These are phyloP conservation scores for Ramularia collo-cygni DNA, from an alignment of 2,329 filamentous ascomycete species.

Conservation along the genomic window DNA sequence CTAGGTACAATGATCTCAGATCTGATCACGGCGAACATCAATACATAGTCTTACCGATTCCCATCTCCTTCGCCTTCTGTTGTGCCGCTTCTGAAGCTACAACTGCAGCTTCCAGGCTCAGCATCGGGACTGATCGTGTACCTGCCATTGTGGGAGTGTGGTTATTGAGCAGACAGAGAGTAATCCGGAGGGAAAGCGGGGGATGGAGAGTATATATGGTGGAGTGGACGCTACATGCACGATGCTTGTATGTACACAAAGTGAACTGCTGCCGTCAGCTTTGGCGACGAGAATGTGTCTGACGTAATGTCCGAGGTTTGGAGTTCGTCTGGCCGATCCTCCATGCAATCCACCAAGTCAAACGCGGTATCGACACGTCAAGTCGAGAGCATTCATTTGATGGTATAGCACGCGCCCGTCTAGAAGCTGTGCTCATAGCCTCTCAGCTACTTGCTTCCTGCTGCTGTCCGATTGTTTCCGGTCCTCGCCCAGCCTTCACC, in stretches of 20 bases:
- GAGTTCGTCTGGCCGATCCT: too few relatives aligned
- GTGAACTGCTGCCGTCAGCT: not conserved
- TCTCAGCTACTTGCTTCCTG: too few relatives aligned
- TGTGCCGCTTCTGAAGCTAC: slow-evolving; percentile 30
- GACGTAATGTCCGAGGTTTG: too few relatives aligned
- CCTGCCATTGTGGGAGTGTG: slow-evolving; percentile 17
- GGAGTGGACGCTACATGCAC: not conserved
- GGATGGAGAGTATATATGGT: not conserved
- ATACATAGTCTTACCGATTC: slow-evolving; percentile 27
- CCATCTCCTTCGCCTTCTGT: slow-evolving; percentile 31
- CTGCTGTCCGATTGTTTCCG: too few relatives aligned
- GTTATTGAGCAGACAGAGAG: not conserved
- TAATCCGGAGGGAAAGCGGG: too few relatives aligned
- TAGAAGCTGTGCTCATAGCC: too few relatives aligned
- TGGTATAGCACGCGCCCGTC: too few relatives aligned
- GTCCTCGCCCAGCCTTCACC: too few relatives aligned
- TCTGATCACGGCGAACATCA: not conserved
- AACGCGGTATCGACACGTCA: too few relatives aligned
- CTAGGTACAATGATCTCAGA: slow-evolving; percentile 21
- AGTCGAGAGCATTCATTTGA: too few relatives aligned
- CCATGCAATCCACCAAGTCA: too few relatives aligned
- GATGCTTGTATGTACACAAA: not conserved
- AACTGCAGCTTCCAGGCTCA: slow-evolving; percentile 31
- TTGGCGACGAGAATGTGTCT: too few relatives aligned
- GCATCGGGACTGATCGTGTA: slow-evolving; percentile 28